phyloP scores from a whole-genome alignment of 305 asterid genomes.

The Fraxinus greggii region DNA sequence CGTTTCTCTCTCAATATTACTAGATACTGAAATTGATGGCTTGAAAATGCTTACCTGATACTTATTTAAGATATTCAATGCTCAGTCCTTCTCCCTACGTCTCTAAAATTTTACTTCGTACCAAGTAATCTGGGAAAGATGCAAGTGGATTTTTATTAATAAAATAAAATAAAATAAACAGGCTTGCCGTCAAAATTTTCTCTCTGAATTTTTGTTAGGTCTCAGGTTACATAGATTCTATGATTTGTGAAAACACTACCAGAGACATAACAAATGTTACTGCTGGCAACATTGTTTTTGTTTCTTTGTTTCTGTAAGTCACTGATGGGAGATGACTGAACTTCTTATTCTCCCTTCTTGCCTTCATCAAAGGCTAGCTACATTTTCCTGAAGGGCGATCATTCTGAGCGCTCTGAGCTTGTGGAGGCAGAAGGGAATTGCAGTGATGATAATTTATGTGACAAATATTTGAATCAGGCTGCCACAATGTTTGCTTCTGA shows the following conservation, averaged over 20 bases:
- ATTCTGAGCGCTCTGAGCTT: slow-evolving; percentile 41
- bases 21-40: not conserved
- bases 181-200: not conserved
- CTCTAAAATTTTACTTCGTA: not conserved
- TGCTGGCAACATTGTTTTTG: slow-evolving; percentile 21
- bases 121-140: not conserved
- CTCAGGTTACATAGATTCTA: slow-evolving; percentile 16
- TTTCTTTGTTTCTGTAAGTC: slow-evolving; percentile 12
- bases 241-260: slow-evolving; percentile 12
- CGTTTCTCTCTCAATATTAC: not conserved
- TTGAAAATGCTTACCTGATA: not conserved
- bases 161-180: not conserved
- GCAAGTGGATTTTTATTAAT: not conserved
- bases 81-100: not conserved
- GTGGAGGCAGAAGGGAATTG: slow-evolving; percentile 51
- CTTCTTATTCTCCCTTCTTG: slow-evolving; percentile 31
- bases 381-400: slow-evolving; percentile 63
- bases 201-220: not conserved
- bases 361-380: slow-evolving; percentile 64
- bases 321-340: slow-evolving; percentile 21
- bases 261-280: not conserved
- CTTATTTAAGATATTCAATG: not conserved
- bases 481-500: slow-evolving; percentile 52
- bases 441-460: slow-evolving; percentile 50
- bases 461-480: slow-evolving; percentile 61